Conservation (phyloP, 139 green algal species). For the Chlorella sp. region DNA sequence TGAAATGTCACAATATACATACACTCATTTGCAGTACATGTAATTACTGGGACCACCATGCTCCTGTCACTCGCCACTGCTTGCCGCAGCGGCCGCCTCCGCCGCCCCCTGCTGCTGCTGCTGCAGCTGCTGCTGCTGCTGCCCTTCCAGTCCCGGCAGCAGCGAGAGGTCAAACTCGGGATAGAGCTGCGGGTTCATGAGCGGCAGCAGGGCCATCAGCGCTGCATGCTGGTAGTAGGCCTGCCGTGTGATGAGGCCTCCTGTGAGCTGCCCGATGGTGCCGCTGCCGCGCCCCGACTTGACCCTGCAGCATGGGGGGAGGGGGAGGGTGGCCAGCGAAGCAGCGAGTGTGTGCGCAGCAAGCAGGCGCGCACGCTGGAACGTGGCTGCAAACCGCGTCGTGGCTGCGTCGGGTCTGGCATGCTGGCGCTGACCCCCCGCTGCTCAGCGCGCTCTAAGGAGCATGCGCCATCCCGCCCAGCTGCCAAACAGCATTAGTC, state of each 20-base stretch:
- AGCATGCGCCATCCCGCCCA: too few relatives aligned
- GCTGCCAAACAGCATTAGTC: not conserved
- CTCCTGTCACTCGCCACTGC: too few relatives aligned
- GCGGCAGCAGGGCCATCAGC: conserved; percentile 48
- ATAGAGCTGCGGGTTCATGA: conserved; percentile 53
- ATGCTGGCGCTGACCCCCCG: not conserved
- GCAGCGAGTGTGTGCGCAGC: too few relatives aligned
- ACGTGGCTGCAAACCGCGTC: not conserved
- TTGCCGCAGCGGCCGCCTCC: too few relatives aligned
- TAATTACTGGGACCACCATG: too few relatives aligned
- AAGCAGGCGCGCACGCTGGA: too few relatives aligned
- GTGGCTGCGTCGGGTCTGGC: not conserved
- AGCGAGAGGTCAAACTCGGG: conserved; percentile 13
- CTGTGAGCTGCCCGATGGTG: conserved; percentile 42
- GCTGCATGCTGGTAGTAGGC: conserved; percentile 53
- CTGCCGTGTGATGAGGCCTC: conserved; percentile 39
- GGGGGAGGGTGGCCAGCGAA: not conserved
- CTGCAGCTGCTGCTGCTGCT: too few relatives aligned
- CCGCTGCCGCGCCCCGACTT: conserved; percentile 42
- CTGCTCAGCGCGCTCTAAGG: too few relatives aligned
- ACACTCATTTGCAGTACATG: too few relatives aligned
- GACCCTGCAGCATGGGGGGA: not conserved
- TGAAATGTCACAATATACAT: too few relatives aligned
- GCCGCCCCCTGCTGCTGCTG: too few relatives aligned
- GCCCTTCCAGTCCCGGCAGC: too few relatives aligned